Evolutionary conservation across 805 yeast species (phyloP), one percentile per base, ranked within the genome.

Genomic region (Maudiozyma bulderi): DNA sequence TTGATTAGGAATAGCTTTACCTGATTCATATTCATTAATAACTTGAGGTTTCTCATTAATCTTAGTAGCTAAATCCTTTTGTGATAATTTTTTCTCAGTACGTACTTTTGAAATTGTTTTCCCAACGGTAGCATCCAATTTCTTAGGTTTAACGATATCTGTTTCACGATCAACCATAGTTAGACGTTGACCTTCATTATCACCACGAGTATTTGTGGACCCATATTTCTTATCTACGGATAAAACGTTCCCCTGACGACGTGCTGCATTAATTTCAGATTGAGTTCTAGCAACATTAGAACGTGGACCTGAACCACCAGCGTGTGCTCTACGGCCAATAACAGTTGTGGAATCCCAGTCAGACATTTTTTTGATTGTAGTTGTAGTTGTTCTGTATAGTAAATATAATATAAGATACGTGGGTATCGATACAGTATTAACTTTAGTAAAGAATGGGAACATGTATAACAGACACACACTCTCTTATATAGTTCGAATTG

Each of bases 1-100:
- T 74, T 93, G 99, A 74, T 87, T 90, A 50, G 99, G 99, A 57
- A 85, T 80, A 43, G 96, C 99, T 66, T 95, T 82, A 51, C 96
- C 97, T 49, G 95, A 86, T 74, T 93, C 99, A 70, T 93, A 93
- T 65, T 93, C 99, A 70, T 88, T 90, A 64, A 93, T 82, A 52
- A 93, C 85, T 57, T 83, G 88, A 53, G 97, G 96, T 75, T 93
- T 93, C 73, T 93, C 99, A 67, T 90, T 91, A 64, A 91, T 78
- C 68, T 84, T 86, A 50, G 96, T 88, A 60, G 99, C 99, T 61
- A 93, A 77, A 60, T 93, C 99, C 77, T 93, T 93, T 71, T 93
- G 99, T 8, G 97, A 84, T 65, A 90, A 66, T 62, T 80, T 79
- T 76, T 89, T 88, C 51, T 86, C 96, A 61, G 81, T 82, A 73